These are phyloP conservation scores for Boechera stricta DNA, from an alignment of 345 rosid genomes.

Conservation along the genomic window DNA sequence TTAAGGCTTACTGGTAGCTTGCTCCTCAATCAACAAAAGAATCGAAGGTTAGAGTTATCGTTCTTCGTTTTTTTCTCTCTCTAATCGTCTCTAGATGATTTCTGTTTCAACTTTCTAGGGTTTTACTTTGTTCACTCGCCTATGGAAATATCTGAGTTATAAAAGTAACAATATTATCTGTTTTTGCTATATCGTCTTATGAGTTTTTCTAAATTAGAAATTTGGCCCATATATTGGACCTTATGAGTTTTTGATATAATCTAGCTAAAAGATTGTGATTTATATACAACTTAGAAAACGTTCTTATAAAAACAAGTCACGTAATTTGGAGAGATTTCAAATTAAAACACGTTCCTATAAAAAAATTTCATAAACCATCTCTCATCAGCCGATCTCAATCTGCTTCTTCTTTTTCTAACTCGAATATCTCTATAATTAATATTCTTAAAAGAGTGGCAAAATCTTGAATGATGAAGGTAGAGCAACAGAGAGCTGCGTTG, in stretches of 20 bases:
- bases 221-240: slow-evolving; percentile 9
- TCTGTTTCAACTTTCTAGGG: neutral
- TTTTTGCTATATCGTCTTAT: neutral
- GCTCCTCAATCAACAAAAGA: neutral
- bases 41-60: neutral
- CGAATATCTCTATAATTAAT: too few relatives aligned
- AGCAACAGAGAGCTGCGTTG: too few relatives aligned
- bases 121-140: neutral
- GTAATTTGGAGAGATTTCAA: too few relatives aligned
- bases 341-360: too few relatives aligned
- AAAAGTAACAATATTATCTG: neutral
- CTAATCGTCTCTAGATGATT: neutral
- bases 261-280: neutral
- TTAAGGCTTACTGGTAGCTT: slow-evolving; percentile 23
- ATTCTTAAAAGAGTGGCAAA: too few relatives aligned
- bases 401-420: too few relatives aligned
- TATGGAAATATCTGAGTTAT: neutral
- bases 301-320: too few relatives aligned
- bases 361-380: too few relatives aligned
- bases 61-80: neutral
- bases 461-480: too few relatives aligned
- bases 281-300: too few relatives aligned
- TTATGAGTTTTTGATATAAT: neutral
- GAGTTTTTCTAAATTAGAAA: neutral
- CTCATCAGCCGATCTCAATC: too few relatives aligned